Evolutionary conservation across 1,284 basidiomycete species (phyloP), one percentile per base, ranked within the genome.

Genomic region (Papiliotrema nemorosa): DNA sequence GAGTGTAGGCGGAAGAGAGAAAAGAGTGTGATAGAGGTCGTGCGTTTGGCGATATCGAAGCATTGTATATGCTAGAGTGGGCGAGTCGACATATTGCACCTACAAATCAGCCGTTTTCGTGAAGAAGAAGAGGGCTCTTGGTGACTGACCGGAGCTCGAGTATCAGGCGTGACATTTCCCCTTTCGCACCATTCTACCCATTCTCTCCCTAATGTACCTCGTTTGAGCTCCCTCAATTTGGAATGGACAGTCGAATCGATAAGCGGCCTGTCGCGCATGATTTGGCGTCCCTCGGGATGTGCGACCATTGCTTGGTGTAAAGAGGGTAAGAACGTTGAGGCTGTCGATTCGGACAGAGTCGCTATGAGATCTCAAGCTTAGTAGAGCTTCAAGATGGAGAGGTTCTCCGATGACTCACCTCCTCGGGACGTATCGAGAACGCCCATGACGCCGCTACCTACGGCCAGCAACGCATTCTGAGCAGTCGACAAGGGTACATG

Each of bases 41-140:
- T 97, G 94, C 60, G 88, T 94, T 77, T 99, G 93, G 34, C 96
- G 87, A 72, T 98, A 98, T 38, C 96, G 86, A 63, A 96, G 90
- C 86, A 99, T 92, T 50, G 97, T 90, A 72, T 97, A 96, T 25
- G 92, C 92, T 12, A 94, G 81, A 63, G 92, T 90, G 1, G 90
- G 88, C 60, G 94, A 90, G 65, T 89, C 82, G 60, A 98, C 88
- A 71, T 97, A 97, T 60, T 86, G 87, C 4, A 96, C 90, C 90
- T 88, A 80, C 9, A 3, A 13, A 33, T 50, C 44, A 62, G 44
- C 24, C 7, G 22, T 12, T 27, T 9, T 21, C 26, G 6, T 18
- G 1, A 18, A 34, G 9, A n/a, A 13, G 35, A n/a, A 25, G 25
- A 35, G 22, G 29, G 7, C 29, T 31, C 14, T 7, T 14, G 14